Evolutionary conservation across 106 monocot genomes (phyloP).

Genomic region (Cymbidium sinense): DNA sequence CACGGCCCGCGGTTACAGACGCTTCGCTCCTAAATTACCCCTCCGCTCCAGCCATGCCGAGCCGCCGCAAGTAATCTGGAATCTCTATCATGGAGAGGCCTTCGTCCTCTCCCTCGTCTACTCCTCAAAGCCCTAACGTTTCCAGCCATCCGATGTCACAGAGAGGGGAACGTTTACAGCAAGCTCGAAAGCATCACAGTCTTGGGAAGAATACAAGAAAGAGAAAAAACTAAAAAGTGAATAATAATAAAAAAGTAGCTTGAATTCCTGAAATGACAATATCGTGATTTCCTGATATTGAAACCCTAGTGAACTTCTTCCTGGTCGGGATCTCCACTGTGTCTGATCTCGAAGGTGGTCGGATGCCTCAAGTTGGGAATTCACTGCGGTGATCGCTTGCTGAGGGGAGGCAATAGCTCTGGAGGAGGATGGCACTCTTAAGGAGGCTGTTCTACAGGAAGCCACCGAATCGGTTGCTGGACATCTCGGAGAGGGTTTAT

Average conservation of each 20-base stretch:
- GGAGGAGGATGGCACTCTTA: constrained; percentile 79
- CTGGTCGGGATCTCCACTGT: not conserved
- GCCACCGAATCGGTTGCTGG: constrained; percentile 89
- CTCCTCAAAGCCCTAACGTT: no score
- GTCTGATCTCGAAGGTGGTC: constrained; percentile 4
- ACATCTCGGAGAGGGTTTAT: constrained; percentile 95
- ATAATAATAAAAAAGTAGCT: not conserved
- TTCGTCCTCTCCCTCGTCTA: no score
- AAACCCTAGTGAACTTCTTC: not conserved
- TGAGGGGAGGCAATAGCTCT: not conserved
- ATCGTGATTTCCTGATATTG: no score
- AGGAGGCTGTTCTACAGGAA: constrained; percentile 85
- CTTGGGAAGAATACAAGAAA: not conserved
- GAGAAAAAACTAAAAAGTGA: not conserved
- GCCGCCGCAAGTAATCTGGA: no score
- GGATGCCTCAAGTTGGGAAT: not conserved
- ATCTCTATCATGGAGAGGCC: no score
- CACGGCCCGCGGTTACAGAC: no score
- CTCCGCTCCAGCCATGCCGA: no score
- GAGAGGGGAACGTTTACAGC: no score
- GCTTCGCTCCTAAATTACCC: no score
- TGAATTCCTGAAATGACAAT: not conserved
- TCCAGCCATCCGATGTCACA: no score
- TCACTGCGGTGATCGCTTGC: no score
- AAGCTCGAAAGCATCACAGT: not conserved